Base-by-base conservation (phyloP, 1,139 yeast genomes). In the Suhomyces choctaworum region DNA sequence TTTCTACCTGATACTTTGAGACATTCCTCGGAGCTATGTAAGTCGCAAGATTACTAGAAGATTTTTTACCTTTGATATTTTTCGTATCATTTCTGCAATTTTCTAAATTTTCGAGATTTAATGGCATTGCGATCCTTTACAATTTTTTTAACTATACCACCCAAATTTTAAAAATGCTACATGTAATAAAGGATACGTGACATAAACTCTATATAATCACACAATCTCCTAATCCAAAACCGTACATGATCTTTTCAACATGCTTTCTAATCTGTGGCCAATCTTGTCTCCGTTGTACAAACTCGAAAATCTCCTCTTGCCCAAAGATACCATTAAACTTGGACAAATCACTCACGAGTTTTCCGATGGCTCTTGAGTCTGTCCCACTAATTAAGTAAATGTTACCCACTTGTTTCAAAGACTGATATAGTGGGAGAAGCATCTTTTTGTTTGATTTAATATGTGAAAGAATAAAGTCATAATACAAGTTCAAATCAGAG, bases 211-310 rank as follows among this genome's bases (percentile, higher is more conserved):
- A 74, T 50, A 63, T 56, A 24, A 78, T 62, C 1, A 57, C 54
- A 68, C 95, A 80, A 58, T 82, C 86, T 40, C 66, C 79, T 22
- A 83, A 61, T 11, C 92, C 88, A 38, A 89, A 71, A 0, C 98
- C 98, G 52, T 89, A 92, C 82, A 92, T 86, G n/a, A 87, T 92
- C 55, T 83, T 87, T 56, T 92, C 97, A 5, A 92, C 97, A 40
- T 85, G 88, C 42, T 72, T 70, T 47, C 78, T 80, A 26, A 92
- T 86, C 29, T 67, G 54, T 0, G 75, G 61, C 98, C 98, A 92
- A 54, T 92, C 98, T 30, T 80, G 76, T 39, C 98, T 69, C 42
- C 95, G 69, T 50, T 86, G 92, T 4, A 89, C 95, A 64, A 90
- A 86, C 52, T 89, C 96, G 52, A 87, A 85, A 17, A 92, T 83